These are phyloP conservation scores for Aspergillus sp. DNA, from an alignment of 2,329 filamentous ascomycete species.

Conservation along the genomic window DNA sequence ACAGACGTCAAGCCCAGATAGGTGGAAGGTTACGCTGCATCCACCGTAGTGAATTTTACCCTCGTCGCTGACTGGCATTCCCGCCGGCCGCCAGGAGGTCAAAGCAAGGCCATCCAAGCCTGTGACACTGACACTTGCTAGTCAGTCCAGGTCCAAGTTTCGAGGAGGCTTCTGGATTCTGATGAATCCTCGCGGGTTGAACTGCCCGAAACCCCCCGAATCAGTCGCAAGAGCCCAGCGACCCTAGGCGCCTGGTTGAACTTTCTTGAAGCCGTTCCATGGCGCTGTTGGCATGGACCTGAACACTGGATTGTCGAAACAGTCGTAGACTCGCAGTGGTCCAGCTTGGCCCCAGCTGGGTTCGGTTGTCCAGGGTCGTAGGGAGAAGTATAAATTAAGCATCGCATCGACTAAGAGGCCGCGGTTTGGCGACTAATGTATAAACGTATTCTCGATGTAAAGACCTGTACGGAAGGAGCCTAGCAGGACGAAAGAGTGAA, in stretches of 20 bases:
- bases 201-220: conserved; percentile 18
- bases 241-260: conserved; percentile 13
- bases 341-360: not conserved
- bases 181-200: not conserved
- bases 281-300: not conserved
- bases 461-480: not conserved
- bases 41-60: not conserved
- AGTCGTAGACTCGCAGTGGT: not conserved
- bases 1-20: not conserved
- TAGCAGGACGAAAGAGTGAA: not conserved
- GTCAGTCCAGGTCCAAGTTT: not conserved
- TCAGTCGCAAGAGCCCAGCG: conserved; percentile 5
- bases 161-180: not conserved
- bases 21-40: not conserved
- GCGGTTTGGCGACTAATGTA: conserved; percentile 1
- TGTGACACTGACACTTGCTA: not conserved
- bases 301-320: too few relatives aligned
- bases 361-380: not conserved
- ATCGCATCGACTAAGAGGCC: conserved; percentile 1
- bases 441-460: conserved; percentile 2
- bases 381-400: conserved; percentile 7
- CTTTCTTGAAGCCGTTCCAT: conserved; percentile 6
- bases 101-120: not conserved
- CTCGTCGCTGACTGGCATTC: not conserved
- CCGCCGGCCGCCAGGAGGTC: not conserved